phyloP scores from a whole-genome alignment of 2,329 filamentous ascomycete genomes.

The Ascochyta rabiei region DNA sequence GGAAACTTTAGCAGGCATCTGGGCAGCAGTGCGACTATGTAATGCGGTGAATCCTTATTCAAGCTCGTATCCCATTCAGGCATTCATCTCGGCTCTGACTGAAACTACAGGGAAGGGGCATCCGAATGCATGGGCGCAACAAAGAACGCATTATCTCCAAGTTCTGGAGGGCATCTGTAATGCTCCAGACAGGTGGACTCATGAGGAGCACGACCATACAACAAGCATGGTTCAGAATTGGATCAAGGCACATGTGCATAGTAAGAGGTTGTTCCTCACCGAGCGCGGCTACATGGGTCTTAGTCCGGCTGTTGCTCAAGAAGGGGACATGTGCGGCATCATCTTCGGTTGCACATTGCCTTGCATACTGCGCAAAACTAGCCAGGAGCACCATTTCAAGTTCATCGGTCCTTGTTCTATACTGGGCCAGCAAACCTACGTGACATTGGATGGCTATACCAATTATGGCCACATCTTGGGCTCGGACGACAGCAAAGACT shows the following conservation, averaged over 20 bases:
- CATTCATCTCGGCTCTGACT: background rate
- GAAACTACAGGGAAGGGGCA: background rate
- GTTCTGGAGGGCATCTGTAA: background rate
- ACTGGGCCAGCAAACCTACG: background rate
- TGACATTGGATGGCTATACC: background rate
- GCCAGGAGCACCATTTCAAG: background rate
- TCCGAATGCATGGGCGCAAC: background rate
- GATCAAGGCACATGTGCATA: background rate
- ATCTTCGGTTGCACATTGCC: background rate
- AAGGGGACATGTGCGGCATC: background rate
- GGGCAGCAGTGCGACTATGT: background rate
- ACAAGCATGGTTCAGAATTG: background rate
- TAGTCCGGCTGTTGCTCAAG: background rate
- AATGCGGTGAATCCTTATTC: background rate
- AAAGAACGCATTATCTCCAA: background rate
- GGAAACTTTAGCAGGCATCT: background rate
- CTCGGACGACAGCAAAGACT: background rate
- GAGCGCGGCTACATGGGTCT: background rate
- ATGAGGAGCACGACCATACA: background rate
- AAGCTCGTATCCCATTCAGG: background rate
- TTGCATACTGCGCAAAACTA: background rate
- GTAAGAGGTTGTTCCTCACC: background rate
- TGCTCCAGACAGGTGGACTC: background rate
- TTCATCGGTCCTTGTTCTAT: background rate
- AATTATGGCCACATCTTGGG: background rate